phyloP scores from a whole-genome alignment of 148 eudicot genomes.

The Suaeda aralocaspica region DNA sequence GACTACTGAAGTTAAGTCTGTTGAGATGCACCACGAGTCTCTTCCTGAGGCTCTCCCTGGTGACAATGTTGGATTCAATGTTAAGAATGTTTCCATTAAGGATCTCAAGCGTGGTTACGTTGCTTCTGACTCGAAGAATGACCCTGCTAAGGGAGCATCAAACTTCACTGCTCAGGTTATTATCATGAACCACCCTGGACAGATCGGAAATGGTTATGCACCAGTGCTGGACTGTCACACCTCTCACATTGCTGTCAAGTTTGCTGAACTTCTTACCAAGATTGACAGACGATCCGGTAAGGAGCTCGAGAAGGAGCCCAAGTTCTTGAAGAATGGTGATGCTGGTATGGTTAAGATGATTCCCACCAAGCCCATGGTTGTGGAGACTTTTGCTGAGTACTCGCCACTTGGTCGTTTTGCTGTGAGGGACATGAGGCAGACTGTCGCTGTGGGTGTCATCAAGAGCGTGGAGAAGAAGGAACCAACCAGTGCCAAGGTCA shows the following conservation, averaged over 20 bases:
- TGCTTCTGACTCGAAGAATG: conserved; percentile 38
- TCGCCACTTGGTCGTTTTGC: conserved; percentile 38
- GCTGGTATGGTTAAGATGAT: conserved; percentile 39
- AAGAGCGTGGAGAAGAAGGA: conserved; percentile 39
- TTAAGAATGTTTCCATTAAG: conserved; percentile 37
- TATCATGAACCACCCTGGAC: conserved; percentile 47
- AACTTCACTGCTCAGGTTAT: conserved; percentile 36
- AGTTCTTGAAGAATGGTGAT: conserved; percentile 43
- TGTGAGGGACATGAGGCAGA: conserved; percentile 42
- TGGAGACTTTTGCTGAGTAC: conserved; percentile 37
- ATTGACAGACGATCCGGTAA: conserved; percentile 39
- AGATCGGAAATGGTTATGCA: conserved; percentile 35
- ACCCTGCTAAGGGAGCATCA: conserved; percentile 37
- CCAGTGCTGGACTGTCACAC: conserved; percentile 43
- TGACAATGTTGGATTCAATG: conserved; percentile 41
- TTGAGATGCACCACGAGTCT: conserved; percentile 40
- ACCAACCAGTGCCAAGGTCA: conserved; percentile 32
- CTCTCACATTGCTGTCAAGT: conserved; percentile 43
- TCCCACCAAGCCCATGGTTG: conserved; percentile 44
- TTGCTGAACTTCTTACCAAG: conserved; percentile 34
- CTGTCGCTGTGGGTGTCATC: conserved; percentile 39
- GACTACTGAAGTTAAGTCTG: conserved; percentile 40
- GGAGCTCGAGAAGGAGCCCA: conserved; percentile 43
- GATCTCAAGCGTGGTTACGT: conserved; percentile 42
- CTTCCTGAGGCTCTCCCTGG: conserved; percentile 36